Evolutionary conservation across 768 basidiomycete species (phyloP), one percentile per base, ranked within the genome.

Genomic region (Candolleomyces aberdarensis): DNA sequence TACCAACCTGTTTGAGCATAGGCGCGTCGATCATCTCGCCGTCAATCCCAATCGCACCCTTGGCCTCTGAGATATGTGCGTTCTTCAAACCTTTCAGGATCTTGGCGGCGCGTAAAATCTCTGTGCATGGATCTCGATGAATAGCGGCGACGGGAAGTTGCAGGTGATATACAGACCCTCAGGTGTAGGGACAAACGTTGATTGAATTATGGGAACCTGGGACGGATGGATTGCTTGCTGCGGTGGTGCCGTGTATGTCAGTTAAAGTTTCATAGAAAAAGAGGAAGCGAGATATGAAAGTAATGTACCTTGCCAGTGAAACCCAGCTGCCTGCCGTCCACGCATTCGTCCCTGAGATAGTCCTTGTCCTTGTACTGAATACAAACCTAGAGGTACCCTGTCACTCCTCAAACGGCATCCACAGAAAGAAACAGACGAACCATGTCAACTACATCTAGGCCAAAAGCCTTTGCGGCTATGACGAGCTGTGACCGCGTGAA

Each of bases 201-300:
- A 74, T 62, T 96, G 91, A 26, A 96, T 91, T 7, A 82, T 78
- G 39, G 83, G 81, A 4, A 96, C 84, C 72, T 98, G 96, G 26
- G 77, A 76, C 0, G 96, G 96, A 71, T 98, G 96, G 44, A 98
- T 96, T 2, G 91, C 93, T 94, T 98, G 96, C 92, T 94, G 71
- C 19, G 60, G 15, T 31, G 14, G 19, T n/a, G n/a, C n/a, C 19
- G 36, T 36, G 55, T 20, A 26, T 22, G 51, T 61, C 40, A 56
- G 48, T 19, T 41, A 26, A 26, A 26, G 26, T 26, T 26, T 26
- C 26, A 26, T 26, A 26, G 26, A 26, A 26, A 26, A 26, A 26
- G 26, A 26, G 26, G 26, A 26, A 26, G 26, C 46, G 10, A 32
- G 48, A 41, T 36, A 13, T 58, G 48, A 43, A 10, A 31, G n/a